Conservation (phyloP, 345 rosid genomes). For the Citrus hindsii region DNA sequence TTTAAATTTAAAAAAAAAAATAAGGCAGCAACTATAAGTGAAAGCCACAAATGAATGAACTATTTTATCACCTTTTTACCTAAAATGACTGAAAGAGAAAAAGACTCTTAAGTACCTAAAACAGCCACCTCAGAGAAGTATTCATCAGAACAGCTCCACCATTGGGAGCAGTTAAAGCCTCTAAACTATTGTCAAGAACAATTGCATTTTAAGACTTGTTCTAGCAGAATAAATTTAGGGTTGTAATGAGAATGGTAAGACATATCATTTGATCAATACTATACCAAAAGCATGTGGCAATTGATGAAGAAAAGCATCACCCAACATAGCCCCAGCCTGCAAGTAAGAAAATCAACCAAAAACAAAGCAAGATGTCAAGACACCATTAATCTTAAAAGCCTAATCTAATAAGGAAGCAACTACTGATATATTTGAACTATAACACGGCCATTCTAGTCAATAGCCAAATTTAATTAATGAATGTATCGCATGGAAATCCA, state of each 20-base stretch:
- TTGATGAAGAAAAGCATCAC: conserved; percentile 99
- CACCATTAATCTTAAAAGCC: neutral
- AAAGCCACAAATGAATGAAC: neutral
- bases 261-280: conserved; percentile 5
- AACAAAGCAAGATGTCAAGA: neutral
- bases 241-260: neutral
- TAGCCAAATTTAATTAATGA: neutral
- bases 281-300: conserved; percentile 98
- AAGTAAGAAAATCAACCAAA: conserved; percentile 18
- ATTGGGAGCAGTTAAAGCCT: neutral
- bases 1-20: too few species aligned
- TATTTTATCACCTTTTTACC: neutral
- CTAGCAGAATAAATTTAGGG: neutral
- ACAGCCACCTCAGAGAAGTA: neutral
- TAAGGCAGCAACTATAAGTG: neutral
- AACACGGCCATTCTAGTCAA: neutral
- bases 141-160: neutral
- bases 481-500: neutral
- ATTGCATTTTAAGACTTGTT: neutral
- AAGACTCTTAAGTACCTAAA: neutral
- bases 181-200: neutral
- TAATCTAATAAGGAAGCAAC: neutral
- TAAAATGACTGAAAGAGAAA: neutral
- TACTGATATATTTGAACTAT: neutral
- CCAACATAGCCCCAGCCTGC: conserved; percentile 98